These are phyloP conservation scores for Coniochaeta sp. DNA, from an alignment of 2,329 filamentous ascomycete species.

Conservation along the genomic window DNA sequence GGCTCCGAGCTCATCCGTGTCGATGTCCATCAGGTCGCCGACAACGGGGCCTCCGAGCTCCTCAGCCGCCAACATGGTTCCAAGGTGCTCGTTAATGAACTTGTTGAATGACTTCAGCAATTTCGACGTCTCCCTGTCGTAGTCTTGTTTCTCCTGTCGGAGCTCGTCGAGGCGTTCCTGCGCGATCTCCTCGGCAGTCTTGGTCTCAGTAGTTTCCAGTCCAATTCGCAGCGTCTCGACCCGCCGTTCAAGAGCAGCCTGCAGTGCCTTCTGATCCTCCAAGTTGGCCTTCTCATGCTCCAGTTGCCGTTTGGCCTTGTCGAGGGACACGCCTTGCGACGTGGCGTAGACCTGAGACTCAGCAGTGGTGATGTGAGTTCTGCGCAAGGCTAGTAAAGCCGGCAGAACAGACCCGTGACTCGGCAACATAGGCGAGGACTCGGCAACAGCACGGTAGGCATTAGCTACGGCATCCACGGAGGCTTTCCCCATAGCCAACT, in stretches of 20 bases:
- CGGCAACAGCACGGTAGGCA: conserved; percentile 58
- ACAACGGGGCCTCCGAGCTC: conserved; percentile 78
- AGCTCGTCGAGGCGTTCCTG: conserved; percentile 56
- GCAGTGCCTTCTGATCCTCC: conserved; percentile 48
- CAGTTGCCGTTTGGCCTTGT: conserved; percentile 37
- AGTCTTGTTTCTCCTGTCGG: conserved; percentile 47
- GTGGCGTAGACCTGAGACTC: conserved; percentile 56
- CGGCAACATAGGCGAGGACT: conserved; percentile 59
- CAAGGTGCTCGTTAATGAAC: conserved; percentile 66
- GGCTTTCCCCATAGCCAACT: conserved; percentile 18
- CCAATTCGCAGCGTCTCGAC: conserved; percentile 53
- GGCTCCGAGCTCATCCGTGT: conserved; percentile 50
- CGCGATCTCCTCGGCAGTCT: conserved; percentile 53
- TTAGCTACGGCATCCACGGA: conserved; percentile 47
- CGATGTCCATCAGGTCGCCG: conserved; percentile 61
- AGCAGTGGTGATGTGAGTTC: conserved; percentile 54
- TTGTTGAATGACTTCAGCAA: conserved; percentile 58
- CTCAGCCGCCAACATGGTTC: conserved; percentile 72
- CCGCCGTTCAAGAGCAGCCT: conserved; percentile 45
- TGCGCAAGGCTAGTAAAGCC: conserved; percentile 62
- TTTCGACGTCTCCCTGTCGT: conserved; percentile 52
- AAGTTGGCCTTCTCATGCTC: conserved; percentile 43
- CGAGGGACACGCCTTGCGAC: conserved; percentile 32
- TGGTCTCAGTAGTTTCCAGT: conserved; percentile 47
- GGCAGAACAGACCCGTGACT: conserved; percentile 61